Conservation (phyloP, 495 filamentous ascomycete genomes). For the Annulohypoxylon bovei region DNA sequence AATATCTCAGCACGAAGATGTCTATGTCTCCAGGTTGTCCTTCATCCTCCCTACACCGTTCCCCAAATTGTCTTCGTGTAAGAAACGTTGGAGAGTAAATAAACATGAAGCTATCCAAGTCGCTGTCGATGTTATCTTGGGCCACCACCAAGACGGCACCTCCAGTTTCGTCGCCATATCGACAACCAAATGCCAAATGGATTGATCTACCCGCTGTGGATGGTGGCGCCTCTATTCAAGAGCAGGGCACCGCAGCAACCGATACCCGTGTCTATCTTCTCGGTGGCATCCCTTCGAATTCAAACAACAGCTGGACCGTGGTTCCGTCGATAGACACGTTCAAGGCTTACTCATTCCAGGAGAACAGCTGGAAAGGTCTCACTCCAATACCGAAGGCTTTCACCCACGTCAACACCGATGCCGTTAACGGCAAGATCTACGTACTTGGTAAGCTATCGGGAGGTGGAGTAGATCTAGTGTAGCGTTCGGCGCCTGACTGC, state of each 20-base stretch:
- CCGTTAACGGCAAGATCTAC: slow-evolving; percentile 51
- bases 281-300: slow-evolving; percentile 26
- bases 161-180: no score
- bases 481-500: slow-evolving; percentile 27
- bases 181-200: slow-evolving; percentile 10
- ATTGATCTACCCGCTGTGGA: slow-evolving; percentile 13
- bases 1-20: no score
- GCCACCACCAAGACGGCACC: no score
- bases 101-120: no score
- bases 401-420: slow-evolving; percentile 51
- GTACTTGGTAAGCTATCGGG: slow-evolving; percentile 49
- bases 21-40: no score
- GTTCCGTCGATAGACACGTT: slow-evolving; percentile 17
- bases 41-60: no score
- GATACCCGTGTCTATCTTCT: no score
- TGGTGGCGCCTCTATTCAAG: slow-evolving; percentile 37
- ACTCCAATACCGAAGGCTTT: slow-evolving; percentile 43
- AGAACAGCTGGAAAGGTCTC: slow-evolving; percentile 44
- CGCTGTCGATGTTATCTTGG: no score
- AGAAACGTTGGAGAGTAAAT: no score
- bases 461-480: slow-evolving; percentile 12
- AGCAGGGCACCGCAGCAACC: slow-evolving; percentile 40
- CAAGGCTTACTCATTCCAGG: slow-evolving; percentile 27
- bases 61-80: no score
- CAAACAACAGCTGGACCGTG: background rate